A percentile compares a stretch with the other conserved stretches of the same genome.
These are phyloP conservation scores for Mollisia scopiformis DNA, from an alignment of 2,329 filamentous ascomycete genomes.

Conservation along the genomic window DNA sequence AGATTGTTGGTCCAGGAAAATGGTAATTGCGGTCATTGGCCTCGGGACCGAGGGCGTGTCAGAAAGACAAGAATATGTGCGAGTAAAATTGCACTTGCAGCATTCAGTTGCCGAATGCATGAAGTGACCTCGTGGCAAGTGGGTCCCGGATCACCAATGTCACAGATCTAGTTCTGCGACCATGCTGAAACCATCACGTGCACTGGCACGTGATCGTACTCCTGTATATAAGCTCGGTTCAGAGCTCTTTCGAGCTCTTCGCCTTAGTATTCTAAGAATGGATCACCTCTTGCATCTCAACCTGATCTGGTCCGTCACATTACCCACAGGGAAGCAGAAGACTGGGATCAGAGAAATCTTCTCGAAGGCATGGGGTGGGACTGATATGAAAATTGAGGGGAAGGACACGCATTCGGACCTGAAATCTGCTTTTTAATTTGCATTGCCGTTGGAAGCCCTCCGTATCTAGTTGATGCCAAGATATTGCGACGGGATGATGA, in stretches of 20 bases:
- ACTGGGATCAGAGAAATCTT: background rate
- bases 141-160: constrained; percentile 5
- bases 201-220: too few species aligned
- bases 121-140: constrained; percentile 5
- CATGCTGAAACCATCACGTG: too few species aligned
- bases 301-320: too few species aligned
- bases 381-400: background rate
- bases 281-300: too few species aligned
- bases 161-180: too few species aligned
- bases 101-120: background rate
- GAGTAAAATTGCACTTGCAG: background rate
- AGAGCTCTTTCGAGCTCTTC: too few species aligned
- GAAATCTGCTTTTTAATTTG: background rate
- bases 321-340: background rate
- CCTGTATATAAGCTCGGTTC: too few species aligned
- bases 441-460: background rate
- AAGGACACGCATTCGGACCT: background rate
- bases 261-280: too few species aligned
- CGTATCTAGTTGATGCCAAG: background rate
- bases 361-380: background rate
- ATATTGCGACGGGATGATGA: background rate
- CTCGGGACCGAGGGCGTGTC: background rate
- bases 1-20: background rate
- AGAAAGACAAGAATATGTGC: background rate
- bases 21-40: background rate